Evolutionary conservation across 192 early-diverging fungal genomes (phyloP).

Genomic region (Gryganskiella cystojenkinii): DNA sequence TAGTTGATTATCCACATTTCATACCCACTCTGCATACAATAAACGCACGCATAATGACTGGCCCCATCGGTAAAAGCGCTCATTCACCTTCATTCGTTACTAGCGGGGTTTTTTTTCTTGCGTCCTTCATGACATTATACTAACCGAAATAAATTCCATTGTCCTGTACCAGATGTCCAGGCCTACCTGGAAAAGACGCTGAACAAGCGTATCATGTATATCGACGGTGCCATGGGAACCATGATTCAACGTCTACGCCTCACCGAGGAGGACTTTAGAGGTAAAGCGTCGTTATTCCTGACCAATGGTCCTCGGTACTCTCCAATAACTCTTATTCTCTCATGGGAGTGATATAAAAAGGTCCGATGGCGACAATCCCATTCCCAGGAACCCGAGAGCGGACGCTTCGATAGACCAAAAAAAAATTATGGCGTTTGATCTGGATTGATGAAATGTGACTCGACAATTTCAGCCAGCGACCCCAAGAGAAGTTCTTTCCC

Average conservation of each 20-base stretch:
- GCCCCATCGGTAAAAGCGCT: conserved; percentile 3
- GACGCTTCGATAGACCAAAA: background rate
- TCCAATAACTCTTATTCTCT: too few species aligned
- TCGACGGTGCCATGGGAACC: conserved; percentile 97
- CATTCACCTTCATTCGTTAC: background rate
- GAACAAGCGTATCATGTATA: conserved; percentile 91
- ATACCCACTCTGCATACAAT: background rate
- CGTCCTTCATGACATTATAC: background rate
- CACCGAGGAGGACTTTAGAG: conserved; percentile 87
- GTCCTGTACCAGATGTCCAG: conserved; percentile 45
- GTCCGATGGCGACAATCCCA: background rate
- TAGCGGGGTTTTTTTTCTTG: background rate
- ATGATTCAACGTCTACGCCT: conserved; percentile 89
- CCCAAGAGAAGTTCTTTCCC: too few species aligned
- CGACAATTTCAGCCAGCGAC: too few species aligned
- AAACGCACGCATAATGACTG: conserved; percentile 5
- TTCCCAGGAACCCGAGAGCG: background rate
- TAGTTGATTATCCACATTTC: background rate
- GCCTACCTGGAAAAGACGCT: conserved; percentile 82
- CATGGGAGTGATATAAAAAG: background rate
- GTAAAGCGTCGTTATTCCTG: conserved; percentile 28
- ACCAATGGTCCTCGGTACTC: background rate
- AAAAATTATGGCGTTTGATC: too few species aligned
- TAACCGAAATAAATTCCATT: background rate
- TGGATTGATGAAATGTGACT: too few species aligned